These are phyloP conservation scores for Oryza coarctata DNA, from an alignment of 176 grass and related monocot genomes.

Conservation along the genomic window DNA sequence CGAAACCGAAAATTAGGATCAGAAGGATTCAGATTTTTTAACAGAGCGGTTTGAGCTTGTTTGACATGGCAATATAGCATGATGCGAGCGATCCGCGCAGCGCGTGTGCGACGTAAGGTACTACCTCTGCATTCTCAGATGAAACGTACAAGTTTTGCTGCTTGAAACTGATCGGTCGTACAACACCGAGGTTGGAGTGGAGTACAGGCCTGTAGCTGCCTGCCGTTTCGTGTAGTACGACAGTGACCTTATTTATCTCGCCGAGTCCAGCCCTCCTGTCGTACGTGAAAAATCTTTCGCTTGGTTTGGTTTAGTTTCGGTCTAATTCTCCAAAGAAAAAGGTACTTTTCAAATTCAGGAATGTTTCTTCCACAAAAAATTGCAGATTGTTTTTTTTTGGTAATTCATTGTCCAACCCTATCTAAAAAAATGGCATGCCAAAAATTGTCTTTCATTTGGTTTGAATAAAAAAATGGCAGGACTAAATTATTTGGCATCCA, in stretches of 20 bases:
- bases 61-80: not conserved
- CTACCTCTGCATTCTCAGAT: not conserved
- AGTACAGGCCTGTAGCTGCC: conserved; percentile 32
- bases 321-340: not conserved
- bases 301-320: not conserved
- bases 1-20: not conserved
- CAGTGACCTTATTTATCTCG: not conserved
- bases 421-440: too few relatives aligned
- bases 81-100: not conserved
- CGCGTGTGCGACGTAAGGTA: not conserved
- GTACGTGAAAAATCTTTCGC: not conserved
- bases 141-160: not conserved
- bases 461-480: too few relatives aligned
- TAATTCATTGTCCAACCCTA: too few relatives aligned
- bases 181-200: not conserved
- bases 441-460: too few relatives aligned
- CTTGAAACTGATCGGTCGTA: not conserved
- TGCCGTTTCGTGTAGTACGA: conserved; percentile 32
- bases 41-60: not conserved
- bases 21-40: not conserved
- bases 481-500: too few relatives aligned
- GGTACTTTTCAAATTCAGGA: not conserved
- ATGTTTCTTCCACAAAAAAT: too few relatives aligned
- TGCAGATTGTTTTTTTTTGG: too few relatives aligned
- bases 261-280: not conserved